Conservation (phyloP, 2,329 filamentous ascomycete species). For the Aspergillus ochraceus region DNA sequence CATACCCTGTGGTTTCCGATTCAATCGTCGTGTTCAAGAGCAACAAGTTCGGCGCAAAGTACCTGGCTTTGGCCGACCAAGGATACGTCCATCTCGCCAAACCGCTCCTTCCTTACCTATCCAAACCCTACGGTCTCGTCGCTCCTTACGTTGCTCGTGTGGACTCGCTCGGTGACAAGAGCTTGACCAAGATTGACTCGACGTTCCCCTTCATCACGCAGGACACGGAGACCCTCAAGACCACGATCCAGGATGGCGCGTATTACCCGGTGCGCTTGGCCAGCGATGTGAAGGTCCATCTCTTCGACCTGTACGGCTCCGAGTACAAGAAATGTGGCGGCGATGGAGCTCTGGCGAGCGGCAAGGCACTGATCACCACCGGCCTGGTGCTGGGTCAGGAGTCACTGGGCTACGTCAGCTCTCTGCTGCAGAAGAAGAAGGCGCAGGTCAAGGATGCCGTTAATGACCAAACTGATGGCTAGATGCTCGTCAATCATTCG, state of each 20-base stretch:
- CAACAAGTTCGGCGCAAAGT: constrained; percentile 81
- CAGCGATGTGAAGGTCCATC: constrained; percentile 53
- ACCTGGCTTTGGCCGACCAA: constrained; percentile 71
- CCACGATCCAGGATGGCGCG: constrained; percentile 62
- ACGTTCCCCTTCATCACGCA: constrained; percentile 74
- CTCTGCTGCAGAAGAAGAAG: constrained; percentile 63
- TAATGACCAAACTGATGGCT: constrained; percentile 49
- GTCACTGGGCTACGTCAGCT: constrained; percentile 61
- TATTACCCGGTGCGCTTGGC: constrained; percentile 64
- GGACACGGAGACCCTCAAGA: constrained; percentile 69
- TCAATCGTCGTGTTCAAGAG: constrained; percentile 74
- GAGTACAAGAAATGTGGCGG: constrained; percentile 51
- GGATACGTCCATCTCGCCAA: constrained; percentile 75
- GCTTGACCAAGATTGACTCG: constrained; percentile 68
- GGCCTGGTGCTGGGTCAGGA: constrained; percentile 67
- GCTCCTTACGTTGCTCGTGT: constrained; percentile 81
- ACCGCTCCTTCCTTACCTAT: constrained; percentile 75
- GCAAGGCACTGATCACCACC: constrained; percentile 70
- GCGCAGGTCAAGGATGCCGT: constrained; percentile 57
- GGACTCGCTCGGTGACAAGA: constrained; percentile 72
- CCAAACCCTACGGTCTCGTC: constrained; percentile 77
- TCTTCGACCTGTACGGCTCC: constrained; percentile 43
- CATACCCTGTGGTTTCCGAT: constrained; percentile 82
- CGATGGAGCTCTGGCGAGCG: constrained; percentile 63
- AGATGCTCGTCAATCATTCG: constrained; percentile 14